A percentile compares a stretch with the other conserved stretches of the same genome.
phyloP scores from a whole-genome alignment of 306 rosid species.

The Inga oerstediana region DNA sequence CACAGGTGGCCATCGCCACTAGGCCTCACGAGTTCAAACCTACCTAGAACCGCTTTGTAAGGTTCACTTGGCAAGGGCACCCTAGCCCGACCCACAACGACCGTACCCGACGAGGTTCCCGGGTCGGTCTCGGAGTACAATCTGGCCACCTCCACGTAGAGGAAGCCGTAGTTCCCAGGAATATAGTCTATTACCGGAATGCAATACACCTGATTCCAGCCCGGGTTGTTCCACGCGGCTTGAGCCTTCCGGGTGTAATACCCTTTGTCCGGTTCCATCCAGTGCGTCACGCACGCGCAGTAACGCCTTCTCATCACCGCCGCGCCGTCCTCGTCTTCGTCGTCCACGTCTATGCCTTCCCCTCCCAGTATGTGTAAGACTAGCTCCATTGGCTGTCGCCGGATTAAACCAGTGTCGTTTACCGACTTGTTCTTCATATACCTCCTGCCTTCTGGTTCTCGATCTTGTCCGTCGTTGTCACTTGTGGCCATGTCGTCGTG shows the following conservation, averaged over 20 bases:
- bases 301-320: too few relatives aligned
- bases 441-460: not conserved
- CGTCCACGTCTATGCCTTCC: not conserved
- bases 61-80: constrained; percentile 2
- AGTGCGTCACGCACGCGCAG: not conserved
- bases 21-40: not conserved
- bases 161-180: not conserved
- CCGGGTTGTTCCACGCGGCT: not conserved
- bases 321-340: not conserved
- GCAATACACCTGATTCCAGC: not conserved
- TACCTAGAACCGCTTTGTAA: accelerated
- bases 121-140: not conserved
- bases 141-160: constrained; percentile 9
- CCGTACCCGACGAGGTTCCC: not conserved
- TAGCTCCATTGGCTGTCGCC: not conserved
- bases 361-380: not conserved
- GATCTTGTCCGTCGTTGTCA: not conserved
- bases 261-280: not conserved
- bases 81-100: constrained; percentile 2
- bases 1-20: not conserved
- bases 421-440: not conserved
- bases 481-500: not conserved
- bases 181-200: not conserved
- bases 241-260: not conserved
- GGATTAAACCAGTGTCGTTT: not conserved